Evolutionary conservation across 257 asterid species (phyloP), one percentile per base, ranked within the genome.

Genomic region (Solanum chaucha): DNA sequence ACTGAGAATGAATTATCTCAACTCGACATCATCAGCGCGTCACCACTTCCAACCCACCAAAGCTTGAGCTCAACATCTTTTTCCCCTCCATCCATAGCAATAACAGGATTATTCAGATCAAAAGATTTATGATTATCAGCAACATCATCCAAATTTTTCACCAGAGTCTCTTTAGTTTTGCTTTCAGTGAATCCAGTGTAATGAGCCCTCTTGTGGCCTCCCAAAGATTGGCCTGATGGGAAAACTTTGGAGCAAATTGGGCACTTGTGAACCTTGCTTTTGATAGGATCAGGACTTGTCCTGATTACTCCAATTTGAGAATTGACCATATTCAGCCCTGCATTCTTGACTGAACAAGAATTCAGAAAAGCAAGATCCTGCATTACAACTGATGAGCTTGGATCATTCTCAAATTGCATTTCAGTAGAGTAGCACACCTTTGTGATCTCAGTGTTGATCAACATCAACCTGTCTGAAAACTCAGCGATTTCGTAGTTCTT

Each of bases 131-230:
- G 81, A 72, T 65, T 81, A 41, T 88, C 92, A 71, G 51, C 83
- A 55, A 59, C 83, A 5, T 90, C 92, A 71, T 91, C 90, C 84
- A 81, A 28, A 17, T 73, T 87, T 86, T 32, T 85, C 17, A 64
- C 87, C 77, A 64, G 11, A 32, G 67, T 71, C 87, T 90, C 94
- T 36, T 65, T 85, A 36, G 26, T 77, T 88, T 82, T 92, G 90
- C 72, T 85, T 6, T 91, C 96, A 14, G 44, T 86, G 19, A 17
- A 41, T 22, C 87, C 93, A 72, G 41, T 84, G 89, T 90, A 93
- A 74, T 94, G 98, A 85, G 97, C 97, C 88, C 98, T 94, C 92
- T 90, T 94, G 91, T 96, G 99, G 4, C 98, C 99, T 34, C 98
- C 98, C 89, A 94, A 86, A 61, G 98, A 98, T 81, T 93, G 97